Evolutionary conservation across 495 filamentous ascomycete genomes (phyloP).

Genomic region (Cudoniella acicularis): DNA sequence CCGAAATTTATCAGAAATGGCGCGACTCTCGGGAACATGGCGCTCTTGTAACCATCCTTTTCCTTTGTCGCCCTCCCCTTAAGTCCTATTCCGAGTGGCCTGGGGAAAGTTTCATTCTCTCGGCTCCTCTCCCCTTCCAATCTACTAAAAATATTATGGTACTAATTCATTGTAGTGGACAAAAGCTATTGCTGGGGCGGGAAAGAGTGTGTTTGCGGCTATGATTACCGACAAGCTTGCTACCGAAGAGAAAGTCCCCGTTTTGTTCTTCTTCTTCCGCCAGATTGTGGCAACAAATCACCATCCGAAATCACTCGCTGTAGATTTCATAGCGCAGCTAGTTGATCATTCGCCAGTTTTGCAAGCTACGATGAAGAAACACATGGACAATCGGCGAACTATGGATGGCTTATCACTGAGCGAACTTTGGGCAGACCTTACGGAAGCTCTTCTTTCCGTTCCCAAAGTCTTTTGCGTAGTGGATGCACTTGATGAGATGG

Average conservation of each 20-base stretch:
- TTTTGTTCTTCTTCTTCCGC: constrained; percentile 53
- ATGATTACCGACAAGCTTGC: constrained; percentile 29
- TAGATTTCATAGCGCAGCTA: constrained; percentile 38
- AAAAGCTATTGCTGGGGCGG: constrained; percentile 47
- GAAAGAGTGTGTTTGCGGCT: constrained; percentile 49
- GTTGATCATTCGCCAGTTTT: constrained; percentile 36
- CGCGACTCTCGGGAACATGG: constrained; percentile 30
- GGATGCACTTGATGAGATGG: constrained; percentile 48
- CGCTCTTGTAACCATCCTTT: too few species aligned
- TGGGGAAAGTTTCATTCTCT: too few species aligned
- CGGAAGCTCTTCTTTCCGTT: constrained; percentile 27
- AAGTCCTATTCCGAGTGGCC: too few species aligned
- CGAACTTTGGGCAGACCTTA: constrained; percentile 18
- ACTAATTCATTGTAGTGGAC: too few species aligned
- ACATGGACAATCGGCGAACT: constrained; percentile 14
- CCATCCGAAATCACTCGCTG: constrained; percentile 30
- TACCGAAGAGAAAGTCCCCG: constrained; percentile 28
- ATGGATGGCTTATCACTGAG: constrained; percentile 11
- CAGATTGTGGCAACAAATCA: constrained; percentile 49
- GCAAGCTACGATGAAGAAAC: constrained; percentile 30
- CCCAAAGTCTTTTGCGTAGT: constrained; percentile 40
- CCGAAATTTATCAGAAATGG: constrained; percentile 39
- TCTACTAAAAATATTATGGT: too few species aligned
- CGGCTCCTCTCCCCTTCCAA: too few species aligned
- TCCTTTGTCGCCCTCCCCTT: too few species aligned